Percentiles rank a stretch among this genome's conserved stretches.
Evolutionary conservation across 345 rosid genomes (phyloP).

Genomic region (Erucastrum elatum): DNA sequence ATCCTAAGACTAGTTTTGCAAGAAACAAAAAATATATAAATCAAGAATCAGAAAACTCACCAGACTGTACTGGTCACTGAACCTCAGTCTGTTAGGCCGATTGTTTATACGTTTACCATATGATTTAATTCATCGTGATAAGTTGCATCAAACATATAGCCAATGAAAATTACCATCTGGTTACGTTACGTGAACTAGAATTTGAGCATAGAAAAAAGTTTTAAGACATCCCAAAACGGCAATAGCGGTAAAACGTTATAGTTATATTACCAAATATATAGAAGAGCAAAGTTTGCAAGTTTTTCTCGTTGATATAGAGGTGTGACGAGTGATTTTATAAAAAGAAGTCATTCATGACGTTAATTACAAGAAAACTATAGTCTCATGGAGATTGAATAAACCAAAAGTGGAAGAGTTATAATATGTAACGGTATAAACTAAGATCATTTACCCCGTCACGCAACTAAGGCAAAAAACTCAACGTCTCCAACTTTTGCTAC

Average conservation of each 20-base stretch:
- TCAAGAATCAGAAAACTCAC: conserved; percentile 11
- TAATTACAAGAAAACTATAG: background rate
- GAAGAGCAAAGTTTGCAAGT: background rate
- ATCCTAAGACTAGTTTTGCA: background rate
- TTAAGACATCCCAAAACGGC: background rate
- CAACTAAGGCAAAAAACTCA: background rate
- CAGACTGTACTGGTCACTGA: background rate
- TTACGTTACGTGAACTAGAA: background rate
- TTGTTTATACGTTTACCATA: background rate
- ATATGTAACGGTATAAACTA: background rate
- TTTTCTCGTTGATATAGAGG: background rate
- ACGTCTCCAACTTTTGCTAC: background rate
- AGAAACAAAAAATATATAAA: background rate
- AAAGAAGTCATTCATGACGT: background rate
- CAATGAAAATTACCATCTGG: background rate
- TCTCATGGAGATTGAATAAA: background rate
- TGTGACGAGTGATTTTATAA: background rate
- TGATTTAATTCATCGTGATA: background rate
- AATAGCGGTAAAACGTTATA: background rate
- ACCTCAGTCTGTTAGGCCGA: background rate
- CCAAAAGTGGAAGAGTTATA: background rate
- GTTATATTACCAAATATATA: background rate
- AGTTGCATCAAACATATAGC: background rate
- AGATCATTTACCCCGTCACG: background rate
- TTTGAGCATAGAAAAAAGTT: background rate